Percentiles rank a stretch among this genome's conserved stretches.
Conservation (phyloP, 2,329 filamentous ascomycete genomes). For the Alternaria brassicae region DNA sequence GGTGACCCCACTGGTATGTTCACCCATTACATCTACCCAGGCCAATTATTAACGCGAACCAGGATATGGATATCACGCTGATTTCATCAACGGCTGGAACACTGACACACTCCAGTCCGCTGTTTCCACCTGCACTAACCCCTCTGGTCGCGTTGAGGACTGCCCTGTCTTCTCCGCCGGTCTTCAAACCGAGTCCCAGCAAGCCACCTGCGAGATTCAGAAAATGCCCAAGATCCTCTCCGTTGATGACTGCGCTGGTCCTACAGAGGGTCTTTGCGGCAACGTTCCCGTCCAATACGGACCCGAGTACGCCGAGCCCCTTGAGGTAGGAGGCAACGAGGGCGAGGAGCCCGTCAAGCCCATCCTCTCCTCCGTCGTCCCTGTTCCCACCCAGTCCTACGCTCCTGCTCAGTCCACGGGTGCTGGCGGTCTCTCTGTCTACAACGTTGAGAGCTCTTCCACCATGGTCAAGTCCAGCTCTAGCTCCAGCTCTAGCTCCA, state of each 20-base stretch:
- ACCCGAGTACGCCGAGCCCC: constrained; percentile 50
- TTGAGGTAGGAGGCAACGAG: constrained; percentile 30
- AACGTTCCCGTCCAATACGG: constrained; percentile 60
- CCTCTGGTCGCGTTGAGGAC: constrained; percentile 71
- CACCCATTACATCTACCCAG: constrained; percentile 31
- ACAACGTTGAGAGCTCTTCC: constrained; percentile 28
- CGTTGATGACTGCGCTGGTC: constrained; percentile 66
- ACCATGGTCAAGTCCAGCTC: constrained; percentile 11
- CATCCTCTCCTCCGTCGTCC: constrained; percentile 22
- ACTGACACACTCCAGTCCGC: constrained; percentile 69
- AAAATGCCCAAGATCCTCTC: constrained; percentile 61
- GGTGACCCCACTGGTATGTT: constrained; percentile 74
- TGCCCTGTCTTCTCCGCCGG: constrained; percentile 70
- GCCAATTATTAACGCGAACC: constrained; percentile 19
- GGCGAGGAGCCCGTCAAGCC: constrained; percentile 32
- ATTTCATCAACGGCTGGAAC: constrained; percentile 78
- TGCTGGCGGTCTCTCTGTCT: constrained; percentile 47
- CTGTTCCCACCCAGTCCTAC: constrained; percentile 47
- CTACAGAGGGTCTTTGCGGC: constrained; percentile 70
- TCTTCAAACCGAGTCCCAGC: constrained; percentile 65
- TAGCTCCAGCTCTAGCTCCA: constrained; percentile 10
- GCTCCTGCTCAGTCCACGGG: constrained; percentile 37
- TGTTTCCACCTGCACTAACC: constrained; percentile 75
- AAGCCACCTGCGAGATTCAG: constrained; percentile 67
- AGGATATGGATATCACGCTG: constrained; percentile 76